phyloP scores from a whole-genome alignment of 352 stramenopile genomes.

The Globisporangium solare region DNA sequence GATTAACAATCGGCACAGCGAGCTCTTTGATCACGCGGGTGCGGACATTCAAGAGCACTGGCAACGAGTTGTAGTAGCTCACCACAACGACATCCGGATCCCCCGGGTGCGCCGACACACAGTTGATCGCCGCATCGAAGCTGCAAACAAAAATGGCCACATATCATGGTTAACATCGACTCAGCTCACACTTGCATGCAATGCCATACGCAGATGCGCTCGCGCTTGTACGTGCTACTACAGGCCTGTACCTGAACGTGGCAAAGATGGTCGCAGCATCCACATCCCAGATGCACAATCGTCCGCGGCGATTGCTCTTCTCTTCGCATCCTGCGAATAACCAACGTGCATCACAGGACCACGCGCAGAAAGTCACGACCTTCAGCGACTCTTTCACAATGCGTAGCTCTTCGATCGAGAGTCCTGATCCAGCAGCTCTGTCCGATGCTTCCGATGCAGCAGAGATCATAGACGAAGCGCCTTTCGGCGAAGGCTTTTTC shows the following conservation, averaged over 20 bases:
- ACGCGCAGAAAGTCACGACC: conserved; percentile 55
- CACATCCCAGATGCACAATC: conserved; percentile 69
- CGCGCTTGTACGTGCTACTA: no score
- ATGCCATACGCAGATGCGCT: no score
- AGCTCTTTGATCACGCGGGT: conserved; percentile 28
- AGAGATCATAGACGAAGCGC: background rate
- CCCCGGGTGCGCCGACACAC: conserved; percentile 45
- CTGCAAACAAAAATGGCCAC: background rate
- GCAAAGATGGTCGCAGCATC: conserved; percentile 47
- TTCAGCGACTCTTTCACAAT: conserved; percentile 54
- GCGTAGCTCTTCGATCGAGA: conserved; percentile 45
- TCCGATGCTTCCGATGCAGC: background rate
- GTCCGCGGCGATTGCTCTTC: conserved; percentile 45
- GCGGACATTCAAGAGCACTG: conserved; percentile 45
- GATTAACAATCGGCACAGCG: conserved; percentile 42
- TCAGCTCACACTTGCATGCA: no score
- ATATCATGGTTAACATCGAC: background rate
- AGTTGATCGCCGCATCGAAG: conserved; percentile 55
- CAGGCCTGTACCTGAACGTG: conserved; percentile 24
- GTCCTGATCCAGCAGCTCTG: background rate
- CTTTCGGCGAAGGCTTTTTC: background rate
- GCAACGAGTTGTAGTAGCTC: conserved; percentile 51
- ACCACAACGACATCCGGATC: conserved; percentile 53
- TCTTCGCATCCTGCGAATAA: conserved; percentile 70
- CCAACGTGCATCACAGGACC: conserved; percentile 58